A percentile compares a stretch with the other conserved stretches of the same genome.
Evolutionary conservation across 805 yeast species (phyloP).

Genomic region (Brettanomyces anomalus): DNA sequence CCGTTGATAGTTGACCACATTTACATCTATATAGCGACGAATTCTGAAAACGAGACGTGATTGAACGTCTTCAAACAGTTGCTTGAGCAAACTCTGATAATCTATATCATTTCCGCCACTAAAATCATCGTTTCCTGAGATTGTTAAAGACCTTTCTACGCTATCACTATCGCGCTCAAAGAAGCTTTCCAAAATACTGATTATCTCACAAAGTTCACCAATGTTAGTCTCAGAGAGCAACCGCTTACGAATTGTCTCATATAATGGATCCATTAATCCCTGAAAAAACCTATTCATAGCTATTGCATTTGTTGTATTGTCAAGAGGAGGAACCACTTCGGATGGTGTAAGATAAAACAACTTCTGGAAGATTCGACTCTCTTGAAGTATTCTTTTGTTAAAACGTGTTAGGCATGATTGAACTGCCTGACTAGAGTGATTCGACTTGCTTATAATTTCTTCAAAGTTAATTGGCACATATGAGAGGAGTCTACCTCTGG

Average conservation of each 20-base stretch:
- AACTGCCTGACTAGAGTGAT: slow-evolving; percentile 46
- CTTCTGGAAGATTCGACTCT: slow-evolving; percentile 45
- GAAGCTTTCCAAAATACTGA: slow-evolving; percentile 58
- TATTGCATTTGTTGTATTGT: slow-evolving; percentile 23
- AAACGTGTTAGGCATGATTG: slow-evolving; percentile 56
- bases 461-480: slow-evolving; percentile 24
- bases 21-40: slow-evolving; percentile 62
- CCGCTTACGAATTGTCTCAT: slow-evolving; percentile 57
- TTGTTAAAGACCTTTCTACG: slow-evolving; percentile 9
- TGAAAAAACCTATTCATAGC: slow-evolving; percentile 50
- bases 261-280: slow-evolving; percentile 64
- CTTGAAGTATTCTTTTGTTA: slow-evolving; percentile 52
- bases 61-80: slow-evolving; percentile 70
- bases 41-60: slow-evolving; percentile 72
- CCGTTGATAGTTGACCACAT: slow-evolving; percentile 59
- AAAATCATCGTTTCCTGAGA: background rate
- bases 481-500: slow-evolving; percentile 42
- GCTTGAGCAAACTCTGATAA: slow-evolving; percentile 54
- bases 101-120: slow-evolving; percentile 24
- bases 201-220: slow-evolving; percentile 61
- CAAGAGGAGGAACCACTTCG: slow-evolving; percentile 8
- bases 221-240: slow-evolving; percentile 67
- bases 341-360: slow-evolving; percentile 34
- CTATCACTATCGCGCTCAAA: slow-evolving; percentile 46
- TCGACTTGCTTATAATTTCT: slow-evolving; percentile 14